Conservation (phyloP, 192 early-diverging fungal species). For the Haplosporangium gracile region DNA sequence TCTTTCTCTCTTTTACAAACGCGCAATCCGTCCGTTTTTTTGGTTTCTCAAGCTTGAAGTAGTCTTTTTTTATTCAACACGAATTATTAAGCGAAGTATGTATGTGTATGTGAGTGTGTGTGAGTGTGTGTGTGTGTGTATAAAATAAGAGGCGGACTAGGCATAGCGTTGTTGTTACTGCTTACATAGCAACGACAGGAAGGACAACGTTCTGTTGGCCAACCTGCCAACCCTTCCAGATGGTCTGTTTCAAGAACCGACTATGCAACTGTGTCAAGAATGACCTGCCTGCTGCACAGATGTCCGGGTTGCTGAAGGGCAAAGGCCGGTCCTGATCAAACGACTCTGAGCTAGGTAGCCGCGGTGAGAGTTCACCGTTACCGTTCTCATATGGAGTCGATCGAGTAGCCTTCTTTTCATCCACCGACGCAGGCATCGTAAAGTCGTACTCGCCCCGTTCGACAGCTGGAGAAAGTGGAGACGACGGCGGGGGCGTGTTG, state of each 20-base stretch:
- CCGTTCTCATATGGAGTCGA: not conserved
- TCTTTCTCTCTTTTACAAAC: too few species aligned
- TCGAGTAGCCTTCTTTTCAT: not conserved
- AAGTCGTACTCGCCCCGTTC: constrained; percentile 20
- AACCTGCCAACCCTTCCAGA: constrained; percentile 51
- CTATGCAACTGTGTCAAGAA: constrained; percentile 38
- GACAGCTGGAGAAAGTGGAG: constrained; percentile 26
- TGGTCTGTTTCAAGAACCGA: constrained; percentile 46
- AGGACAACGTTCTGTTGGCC: constrained; percentile 36
- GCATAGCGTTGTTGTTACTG: not conserved
- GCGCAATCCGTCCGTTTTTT: too few species aligned
- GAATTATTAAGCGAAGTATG: not conserved
- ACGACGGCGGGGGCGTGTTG: constrained; percentile 14
- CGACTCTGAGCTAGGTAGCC: constrained; percentile 21
- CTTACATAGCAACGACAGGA: constrained; percentile 51
- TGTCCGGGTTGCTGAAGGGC: constrained; percentile 48
- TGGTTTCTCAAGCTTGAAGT: not conserved
- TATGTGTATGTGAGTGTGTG: not conserved
- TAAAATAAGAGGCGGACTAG: not conserved
- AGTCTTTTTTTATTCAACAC: not conserved
- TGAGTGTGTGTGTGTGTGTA: not conserved
- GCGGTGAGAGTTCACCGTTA: constrained; percentile 8
- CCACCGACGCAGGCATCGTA: not conserved
- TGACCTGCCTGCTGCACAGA: constrained; percentile 37
- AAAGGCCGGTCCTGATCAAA: constrained; percentile 27